Conservation (phyloP, 176 grass and related monocot species). For the Oryza punctata region DNA sequence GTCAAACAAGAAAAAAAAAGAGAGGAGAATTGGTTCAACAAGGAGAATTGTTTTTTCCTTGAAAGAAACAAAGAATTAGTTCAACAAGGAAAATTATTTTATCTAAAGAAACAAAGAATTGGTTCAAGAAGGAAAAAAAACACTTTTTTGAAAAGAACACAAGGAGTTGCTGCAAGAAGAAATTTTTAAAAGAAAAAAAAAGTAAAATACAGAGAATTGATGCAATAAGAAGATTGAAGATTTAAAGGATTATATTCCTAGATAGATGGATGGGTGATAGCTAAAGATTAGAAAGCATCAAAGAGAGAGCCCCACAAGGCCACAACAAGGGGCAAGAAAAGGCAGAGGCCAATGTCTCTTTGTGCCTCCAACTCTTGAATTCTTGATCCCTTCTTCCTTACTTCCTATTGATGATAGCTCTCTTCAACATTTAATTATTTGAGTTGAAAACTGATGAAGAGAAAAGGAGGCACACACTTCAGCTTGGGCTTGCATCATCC, state of each 20-base stretch:
- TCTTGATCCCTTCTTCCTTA: neutral
- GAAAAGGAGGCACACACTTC: neutral
- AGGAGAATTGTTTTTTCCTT: neutral
- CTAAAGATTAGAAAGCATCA: conserved; percentile 42
- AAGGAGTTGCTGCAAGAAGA: too few species aligned
- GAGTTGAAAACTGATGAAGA: neutral
- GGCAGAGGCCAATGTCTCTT: conserved; percentile 37
- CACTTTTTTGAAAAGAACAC: too few species aligned
- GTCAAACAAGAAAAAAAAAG: neutral
- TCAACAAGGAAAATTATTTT: neutral
- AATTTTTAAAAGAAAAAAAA: too few species aligned
- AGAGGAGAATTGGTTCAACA: neutral
- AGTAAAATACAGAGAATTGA: neutral
- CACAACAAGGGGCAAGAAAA: neutral
- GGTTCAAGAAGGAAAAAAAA: neutral
- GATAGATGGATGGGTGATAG: conserved; percentile 31
- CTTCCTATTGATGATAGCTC: neutral
- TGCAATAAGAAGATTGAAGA: neutral
- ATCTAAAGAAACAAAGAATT: neutral
- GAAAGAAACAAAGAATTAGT: neutral
- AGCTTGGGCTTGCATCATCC: neutral
- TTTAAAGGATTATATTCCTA: conserved; percentile 34
- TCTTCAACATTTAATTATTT: neutral
- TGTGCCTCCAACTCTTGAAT: neutral
- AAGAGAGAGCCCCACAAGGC: conserved; percentile 21